Percentiles rank a stretch among this genome's conserved stretches.
These are phyloP conservation scores for Paramyrothecium roridum DNA, from an alignment of 2,329 filamentous ascomycete genomes.

Conservation along the genomic window DNA sequence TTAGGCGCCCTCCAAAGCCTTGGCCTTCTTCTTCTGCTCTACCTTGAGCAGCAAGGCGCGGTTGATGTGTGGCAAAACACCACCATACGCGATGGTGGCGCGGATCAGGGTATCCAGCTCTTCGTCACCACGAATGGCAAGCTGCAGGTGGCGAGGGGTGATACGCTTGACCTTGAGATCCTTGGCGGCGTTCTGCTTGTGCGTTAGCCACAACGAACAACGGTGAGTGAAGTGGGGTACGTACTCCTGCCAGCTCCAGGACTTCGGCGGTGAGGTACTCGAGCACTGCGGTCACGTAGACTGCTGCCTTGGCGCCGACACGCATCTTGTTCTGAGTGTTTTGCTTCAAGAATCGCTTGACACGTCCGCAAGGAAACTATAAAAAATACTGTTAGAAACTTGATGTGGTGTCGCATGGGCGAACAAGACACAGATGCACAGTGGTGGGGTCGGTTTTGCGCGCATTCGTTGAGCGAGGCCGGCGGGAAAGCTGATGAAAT, in stretches of 20 bases:
- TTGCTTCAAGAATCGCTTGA: conserved; percentile 99
- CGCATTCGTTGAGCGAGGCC: too few species aligned
- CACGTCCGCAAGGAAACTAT: conserved; percentile 99
- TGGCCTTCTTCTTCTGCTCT: conserved; percentile 92
- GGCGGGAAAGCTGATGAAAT: too few species aligned
- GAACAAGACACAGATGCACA: too few species aligned
- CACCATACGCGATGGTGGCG: conserved; percentile 96
- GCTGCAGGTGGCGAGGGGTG: conserved; percentile 93
- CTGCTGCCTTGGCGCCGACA: conserved; percentile 95
- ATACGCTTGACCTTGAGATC: conserved; percentile 99
- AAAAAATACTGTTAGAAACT: conserved; percentile 3
- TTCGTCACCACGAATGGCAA: conserved; percentile 97
- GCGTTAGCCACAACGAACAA: conserved; percentile 14
- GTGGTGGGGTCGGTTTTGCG: too few species aligned
- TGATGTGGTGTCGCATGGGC: neutral
- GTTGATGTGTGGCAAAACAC: conserved; percentile 98
- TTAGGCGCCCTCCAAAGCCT: conserved; percentile 43
- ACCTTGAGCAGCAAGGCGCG: conserved; percentile 93
- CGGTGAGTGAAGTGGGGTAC: conserved; percentile 28
- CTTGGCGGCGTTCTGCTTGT: conserved; percentile 84
- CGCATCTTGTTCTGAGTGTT: conserved; percentile 99
- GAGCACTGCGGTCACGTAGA: conserved; percentile 96
- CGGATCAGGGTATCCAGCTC: conserved; percentile 96
- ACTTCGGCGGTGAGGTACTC: conserved; percentile 98
- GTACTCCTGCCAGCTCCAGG: conserved; percentile 87